Conservation (phyloP, 768 basidiomycete species). For the Suillus bovinus region DNA sequence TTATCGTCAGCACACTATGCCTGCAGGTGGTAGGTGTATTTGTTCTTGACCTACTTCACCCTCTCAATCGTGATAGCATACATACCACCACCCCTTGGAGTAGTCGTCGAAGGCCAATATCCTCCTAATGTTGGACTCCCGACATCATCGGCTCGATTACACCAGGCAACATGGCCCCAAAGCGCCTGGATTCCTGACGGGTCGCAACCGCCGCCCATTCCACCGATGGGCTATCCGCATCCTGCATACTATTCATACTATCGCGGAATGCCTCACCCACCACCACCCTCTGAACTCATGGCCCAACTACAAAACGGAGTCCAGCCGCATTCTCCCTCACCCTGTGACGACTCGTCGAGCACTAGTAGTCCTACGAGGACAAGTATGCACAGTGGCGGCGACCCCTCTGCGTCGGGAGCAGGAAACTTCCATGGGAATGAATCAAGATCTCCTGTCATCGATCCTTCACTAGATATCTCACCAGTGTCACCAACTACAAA, state of each 20-base stretch:
- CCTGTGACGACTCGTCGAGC: constrained; percentile 26
- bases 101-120: constrained; percentile 44
- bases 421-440: constrained; percentile 16
- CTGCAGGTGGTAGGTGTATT: constrained; percentile 38
- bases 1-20: constrained; percentile 65
- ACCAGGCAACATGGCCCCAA: constrained; percentile 43
- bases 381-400: constrained; percentile 20
- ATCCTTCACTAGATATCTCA: constrained; percentile 37
- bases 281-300: constrained; percentile 21
- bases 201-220: constrained; percentile 32
- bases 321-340: constrained; percentile 20
- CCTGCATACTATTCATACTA: constrained; percentile 48
- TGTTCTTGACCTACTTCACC: background rate
- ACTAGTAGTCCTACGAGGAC: constrained; percentile 24
- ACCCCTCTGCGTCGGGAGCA: constrained; percentile 21
- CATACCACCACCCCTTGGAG: constrained; percentile 39
- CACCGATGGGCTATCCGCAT: constrained; percentile 38
- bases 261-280: constrained; percentile 33
- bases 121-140: constrained; percentile 46
- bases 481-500: constrained; percentile 18
- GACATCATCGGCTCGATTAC: constrained; percentile 52
- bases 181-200: constrained; percentile 38
- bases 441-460: constrained; percentile 32
- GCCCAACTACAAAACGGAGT: constrained; percentile 25
- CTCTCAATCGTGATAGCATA: constrained; percentile 36